Base-by-base conservation (phyloP, 2,329 filamentous ascomycete species). In the Curvularia hawaiiensis region DNA sequence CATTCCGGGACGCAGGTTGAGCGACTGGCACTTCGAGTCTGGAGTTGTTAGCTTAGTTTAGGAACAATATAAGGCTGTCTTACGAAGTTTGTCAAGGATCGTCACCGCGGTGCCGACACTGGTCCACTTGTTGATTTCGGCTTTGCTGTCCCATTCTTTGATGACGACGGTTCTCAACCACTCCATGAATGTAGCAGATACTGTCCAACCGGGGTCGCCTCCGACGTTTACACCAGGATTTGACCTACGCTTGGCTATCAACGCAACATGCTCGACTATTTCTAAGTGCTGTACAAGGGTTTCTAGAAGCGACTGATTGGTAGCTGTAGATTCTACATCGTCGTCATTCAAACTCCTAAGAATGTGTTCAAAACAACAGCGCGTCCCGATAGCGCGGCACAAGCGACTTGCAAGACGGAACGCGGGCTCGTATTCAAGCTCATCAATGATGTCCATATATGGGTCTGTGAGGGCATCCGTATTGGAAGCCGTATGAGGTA, bases 61-160 rank as follows among this genome's bases (percentile, higher is more conserved):
- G 5, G 18, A 16, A 2, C 5, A 7, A 20, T 9, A 7, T 8
- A 3, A 9, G 26, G 2, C 2, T 26, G 28, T 56, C 72, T 61
- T 61, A 89, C 91, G 88, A 73, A 96, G 84, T 24, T 87, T 84
- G 30, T 85, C 81, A 46, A 96, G 84, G 30, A 96, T 83, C 47
- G 88, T 86, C 40, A 97, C 78, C 8, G 92, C 91, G 51, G 91
- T 90, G 14, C 91, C 90, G 60, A 92, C 88, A 14, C 89, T 82
- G 30, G 88, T 86, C 67, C 90, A 88, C 53, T 85, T 87, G 2
- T 86, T 80, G 50, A 96, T 84, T 43, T 88, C 84, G 1, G 90
- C 84, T 53, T 85, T 85, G 0, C 91, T 90, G 69, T 94, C 85
- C 93, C 93, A 97, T 60, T 91, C 87, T 54, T 88, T 86, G 44